phyloP scores from a whole-genome alignment of 306 rosid genomes.

The Mimosa pudica region DNA sequence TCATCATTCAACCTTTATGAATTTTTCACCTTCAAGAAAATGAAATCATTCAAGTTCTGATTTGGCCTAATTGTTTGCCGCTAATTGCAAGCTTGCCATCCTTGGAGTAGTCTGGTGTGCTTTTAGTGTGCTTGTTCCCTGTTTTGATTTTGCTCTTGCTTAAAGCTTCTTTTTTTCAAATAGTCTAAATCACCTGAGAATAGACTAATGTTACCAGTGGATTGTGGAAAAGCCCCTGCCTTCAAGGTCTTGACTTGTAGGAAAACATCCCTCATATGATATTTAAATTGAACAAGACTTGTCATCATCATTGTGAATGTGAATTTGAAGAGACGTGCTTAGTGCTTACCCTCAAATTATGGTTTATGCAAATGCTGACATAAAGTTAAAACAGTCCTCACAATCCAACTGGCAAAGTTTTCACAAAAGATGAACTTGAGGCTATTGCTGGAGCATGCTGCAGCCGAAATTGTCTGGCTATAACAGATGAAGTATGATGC shows the following conservation, averaged over 20 bases:
- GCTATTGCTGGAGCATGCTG: constrained; percentile 70
- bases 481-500: constrained; percentile 86
- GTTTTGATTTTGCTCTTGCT: not conserved
- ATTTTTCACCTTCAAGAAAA: not conserved
- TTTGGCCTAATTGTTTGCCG: constrained; percentile 1
- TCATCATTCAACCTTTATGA: constrained; percentile 2
- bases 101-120: constrained; percentile 14
- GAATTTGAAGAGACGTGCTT: constrained; percentile 25
- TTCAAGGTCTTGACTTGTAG: not conserved
- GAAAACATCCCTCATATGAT: not conserved
- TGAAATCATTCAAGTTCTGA: not conserved
- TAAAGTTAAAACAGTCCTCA: constrained; percentile 69
- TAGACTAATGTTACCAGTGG: constrained; percentile 1
- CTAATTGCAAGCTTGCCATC: constrained; percentile 4
- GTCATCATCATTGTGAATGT: constrained; percentile 1
- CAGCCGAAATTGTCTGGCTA: constrained; percentile 57
- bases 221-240: not conserved
- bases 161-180: not conserved
- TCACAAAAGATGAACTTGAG: constrained; percentile 78
- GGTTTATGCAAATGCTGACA: constrained; percentile 40
- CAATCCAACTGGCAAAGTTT: constrained; percentile 94
- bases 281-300: not conserved
- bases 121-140: constrained; percentile 2
- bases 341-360: constrained; percentile 32
- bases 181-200: constrained; percentile 1